Evolutionary conservation across 345 rosid genomes (phyloP), one percentile per base, ranked within the genome.

Genomic region (Murraya koenigii): DNA sequence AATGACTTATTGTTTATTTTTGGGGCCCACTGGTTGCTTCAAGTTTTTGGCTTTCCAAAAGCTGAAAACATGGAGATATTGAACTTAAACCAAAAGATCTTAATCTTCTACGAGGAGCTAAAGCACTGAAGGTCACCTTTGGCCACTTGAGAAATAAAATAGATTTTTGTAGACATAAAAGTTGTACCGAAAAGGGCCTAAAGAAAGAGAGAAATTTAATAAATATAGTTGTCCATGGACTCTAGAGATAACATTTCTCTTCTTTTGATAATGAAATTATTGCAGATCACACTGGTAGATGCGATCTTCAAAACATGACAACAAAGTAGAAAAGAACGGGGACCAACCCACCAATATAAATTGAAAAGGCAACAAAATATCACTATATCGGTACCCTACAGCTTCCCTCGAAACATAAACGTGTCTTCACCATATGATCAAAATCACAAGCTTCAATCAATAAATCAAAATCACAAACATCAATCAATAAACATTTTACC

Each of bases 271-370:
- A n/a, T 35, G 14, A 36, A 72, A 72, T 35, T 13, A 72, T 58
- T 72, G 23, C 1, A 55, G 52, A 23, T n/a, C 13, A 11, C 25
- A n/a, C 19, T 7, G 49, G 49, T 2, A 72, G 75, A 72, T 4
- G 6, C 47, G 32, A 47, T 26, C 77, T 75, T 63, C 49, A 69
- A 69, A 63, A 75, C 61, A 28, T 22, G 60, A 30, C 69, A 75
- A 66, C 65, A 19, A 69, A 80, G 55, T 10, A 52, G 62, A 66
- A 38, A 55, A 71, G 20, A 66, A 15, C 2, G 28, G 59, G 73
- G 75, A 75, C 80, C 82, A 71, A 52, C 65, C 74, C 67, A 71
- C 75, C 82, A 76, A 69, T 59, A 66, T n/a, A 20, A 56, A 63
- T 7, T 30, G 22, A 8, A 10, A 80, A 41, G 68, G 20, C 7